phyloP scores from a whole-genome alignment of 129 eudicot species.

The Flaveria trinervia region DNA sequence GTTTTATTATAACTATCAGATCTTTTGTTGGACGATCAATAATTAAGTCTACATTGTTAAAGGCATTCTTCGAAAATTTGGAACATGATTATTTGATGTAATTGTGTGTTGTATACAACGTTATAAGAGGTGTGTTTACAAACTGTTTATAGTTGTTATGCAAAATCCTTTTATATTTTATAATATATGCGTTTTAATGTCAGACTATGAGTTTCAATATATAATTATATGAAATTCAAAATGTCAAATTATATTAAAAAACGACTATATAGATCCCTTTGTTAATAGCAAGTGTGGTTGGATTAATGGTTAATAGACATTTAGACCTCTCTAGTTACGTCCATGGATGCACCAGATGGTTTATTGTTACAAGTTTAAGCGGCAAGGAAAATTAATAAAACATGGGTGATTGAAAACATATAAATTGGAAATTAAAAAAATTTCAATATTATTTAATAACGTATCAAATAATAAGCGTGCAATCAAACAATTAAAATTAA shows the following conservation, averaged over 20 bases:
- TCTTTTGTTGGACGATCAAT: no score
- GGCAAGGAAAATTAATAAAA: background rate
- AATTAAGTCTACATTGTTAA: constrained; percentile 21
- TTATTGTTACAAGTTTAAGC: background rate
- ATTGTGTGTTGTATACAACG: constrained; percentile 30
- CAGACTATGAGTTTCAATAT: background rate
- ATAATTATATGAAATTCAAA: background rate
- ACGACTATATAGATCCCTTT: background rate
- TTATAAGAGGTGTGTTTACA: constrained; percentile 12
- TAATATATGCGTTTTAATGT: background rate
- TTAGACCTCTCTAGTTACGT: no score
- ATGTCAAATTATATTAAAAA: no score
- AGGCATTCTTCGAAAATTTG: constrained; percentile 12
- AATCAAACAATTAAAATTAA: no score
- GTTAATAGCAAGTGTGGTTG: background rate
- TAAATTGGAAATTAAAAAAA: no score
- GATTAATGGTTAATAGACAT: background rate
- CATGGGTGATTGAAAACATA: no score
- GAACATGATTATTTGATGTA: constrained; percentile 28
- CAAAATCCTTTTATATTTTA: background rate
- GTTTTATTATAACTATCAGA: no score
- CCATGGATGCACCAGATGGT: background rate
- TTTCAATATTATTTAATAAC: no score
- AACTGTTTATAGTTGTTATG: background rate
- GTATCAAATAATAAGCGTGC: no score